These are phyloP conservation scores for Populus deltoides DNA, from an alignment of 345 rosid species.

Conservation along the genomic window DNA sequence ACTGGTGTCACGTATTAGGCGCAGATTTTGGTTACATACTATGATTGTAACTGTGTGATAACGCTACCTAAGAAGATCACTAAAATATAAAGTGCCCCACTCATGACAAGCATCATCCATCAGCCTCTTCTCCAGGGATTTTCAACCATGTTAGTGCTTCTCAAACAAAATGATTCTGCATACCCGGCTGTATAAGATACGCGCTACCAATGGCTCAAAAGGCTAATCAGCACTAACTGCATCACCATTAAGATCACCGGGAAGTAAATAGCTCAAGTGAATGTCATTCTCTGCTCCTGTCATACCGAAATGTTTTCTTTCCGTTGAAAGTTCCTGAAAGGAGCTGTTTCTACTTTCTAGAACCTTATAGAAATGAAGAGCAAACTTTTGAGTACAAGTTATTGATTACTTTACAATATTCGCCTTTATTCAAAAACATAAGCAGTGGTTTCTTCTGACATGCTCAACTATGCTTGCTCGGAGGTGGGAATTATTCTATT, in stretches of 20 bases:
- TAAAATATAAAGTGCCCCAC: not conserved
- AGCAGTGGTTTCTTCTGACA: not conserved
- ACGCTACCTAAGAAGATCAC: not conserved
- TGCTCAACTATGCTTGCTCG: not conserved
- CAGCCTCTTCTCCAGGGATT: not conserved
- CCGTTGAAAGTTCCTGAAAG: not conserved
- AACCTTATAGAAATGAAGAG: conserved; percentile 11
- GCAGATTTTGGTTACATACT: not conserved
- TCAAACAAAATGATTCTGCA: not conserved
- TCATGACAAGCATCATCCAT: not conserved
- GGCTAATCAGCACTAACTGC: not conserved
- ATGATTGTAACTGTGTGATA: not conserved
- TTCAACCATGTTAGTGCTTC: not conserved
- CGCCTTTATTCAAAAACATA: not conserved
- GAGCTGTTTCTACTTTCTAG: not conserved
- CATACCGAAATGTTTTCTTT: not conserved
- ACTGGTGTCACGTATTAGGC: not conserved
- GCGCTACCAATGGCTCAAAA: not conserved
- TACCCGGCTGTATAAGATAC: not conserved
- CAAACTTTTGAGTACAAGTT: not conserved
- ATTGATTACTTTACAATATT: not conserved
- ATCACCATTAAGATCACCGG: not conserved
- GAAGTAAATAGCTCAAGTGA: not conserved
- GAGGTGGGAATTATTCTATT: not conserved
- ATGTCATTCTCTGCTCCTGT: not conserved